Base-by-base conservation (phyloP, 371 early-diverging fungal genomes). In the Fennellomyces sp. region DNA sequence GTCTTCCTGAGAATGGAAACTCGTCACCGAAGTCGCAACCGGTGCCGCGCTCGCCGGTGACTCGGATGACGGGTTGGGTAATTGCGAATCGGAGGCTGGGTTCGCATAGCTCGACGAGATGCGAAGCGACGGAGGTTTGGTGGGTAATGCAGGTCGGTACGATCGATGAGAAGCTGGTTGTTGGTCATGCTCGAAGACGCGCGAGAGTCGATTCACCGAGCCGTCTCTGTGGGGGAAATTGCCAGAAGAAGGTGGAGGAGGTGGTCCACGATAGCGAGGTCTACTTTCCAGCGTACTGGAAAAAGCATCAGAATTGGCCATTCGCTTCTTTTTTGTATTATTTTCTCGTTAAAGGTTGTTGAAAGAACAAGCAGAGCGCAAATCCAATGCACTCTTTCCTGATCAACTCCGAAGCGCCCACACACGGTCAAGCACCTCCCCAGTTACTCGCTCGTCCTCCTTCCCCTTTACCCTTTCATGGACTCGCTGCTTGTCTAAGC, bases 201-300 rank as follows among this genome's bases (percentile, higher is more conserved):
- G 76, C 33, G 80, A 79, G 33, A 79, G 70, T 49, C 75, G 56
- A 60, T 80, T 68, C 6, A 76, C 73, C n/a, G 74, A 65, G 21
- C 57, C 55, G 28, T 64, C 56, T 39, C 50, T 52, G 1, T 58
- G 45, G 5, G 48, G 36, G 15, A 29, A 33, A 36, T 67, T 50
- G n/a, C 55, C 47, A 25, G 31, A 13, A 21, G 28, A 29, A 8
- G 10, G 45, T 45, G 45, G 45, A 45, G 45, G 45, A 21, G 45
- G 21, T 45, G 45, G 45, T 45, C 19, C 45, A 23, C 63, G 60
- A 11, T 62, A 58, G 45, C 75, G 68, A 56, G 67, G 77, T 31
- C 63, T 64, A 21, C 63, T 64, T 17, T 78, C 71, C 49, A 78
- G 53, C 21, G 73, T 78, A 52, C 64, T 64, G 36, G 73, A 70